Evolutionary conservation across 306 rosid genomes (phyloP).

Genomic region (Prunus dulcis): DNA sequence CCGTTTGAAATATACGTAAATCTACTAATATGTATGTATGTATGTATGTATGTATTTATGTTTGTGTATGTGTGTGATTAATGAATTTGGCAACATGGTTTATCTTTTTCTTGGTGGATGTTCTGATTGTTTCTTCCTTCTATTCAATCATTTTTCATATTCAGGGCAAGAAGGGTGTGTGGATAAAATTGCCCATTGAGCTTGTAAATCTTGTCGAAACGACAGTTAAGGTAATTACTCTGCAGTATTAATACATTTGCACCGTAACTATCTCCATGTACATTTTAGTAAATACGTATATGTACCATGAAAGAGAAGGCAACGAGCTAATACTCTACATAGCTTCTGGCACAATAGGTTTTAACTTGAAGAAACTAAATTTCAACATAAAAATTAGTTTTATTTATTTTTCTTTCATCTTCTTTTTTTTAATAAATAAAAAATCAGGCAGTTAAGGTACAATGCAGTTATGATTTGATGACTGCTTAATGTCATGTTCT

Average conservation of each 20-base stretch:
- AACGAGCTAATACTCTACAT: neutral
- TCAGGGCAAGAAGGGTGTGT: slow-evolving; percentile 74
- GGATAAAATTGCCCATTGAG: slow-evolving; percentile 75
- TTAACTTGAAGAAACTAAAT: neutral
- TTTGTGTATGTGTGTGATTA: neutral
- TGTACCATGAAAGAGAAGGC: neutral
- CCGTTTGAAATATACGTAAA: neutral
- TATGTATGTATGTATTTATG: neutral
- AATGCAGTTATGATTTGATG: neutral
- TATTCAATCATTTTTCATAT: neutral
- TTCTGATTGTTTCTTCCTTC: slow-evolving; percentile 1
- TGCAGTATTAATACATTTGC: neutral
- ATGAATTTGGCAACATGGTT: neutral
- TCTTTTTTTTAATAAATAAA: neutral
- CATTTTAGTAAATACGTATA: neutral
- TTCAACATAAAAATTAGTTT: neutral
- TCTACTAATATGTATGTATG: neutral
- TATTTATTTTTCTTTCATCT: neutral
- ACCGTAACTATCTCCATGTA: neutral
- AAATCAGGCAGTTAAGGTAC: neutral
- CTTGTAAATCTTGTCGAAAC: slow-evolving; percentile 57
- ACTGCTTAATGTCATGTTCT: neutral
- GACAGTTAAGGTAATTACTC: slow-evolving; percentile 57
- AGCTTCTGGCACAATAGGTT: neutral
- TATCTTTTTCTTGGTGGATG: neutral